Percentiles rank a stretch among this genome's conserved stretches.
phyloP scores from a whole-genome alignment of 495 filamentous ascomycete species.

The Talaromyces stipitatus region DNA sequence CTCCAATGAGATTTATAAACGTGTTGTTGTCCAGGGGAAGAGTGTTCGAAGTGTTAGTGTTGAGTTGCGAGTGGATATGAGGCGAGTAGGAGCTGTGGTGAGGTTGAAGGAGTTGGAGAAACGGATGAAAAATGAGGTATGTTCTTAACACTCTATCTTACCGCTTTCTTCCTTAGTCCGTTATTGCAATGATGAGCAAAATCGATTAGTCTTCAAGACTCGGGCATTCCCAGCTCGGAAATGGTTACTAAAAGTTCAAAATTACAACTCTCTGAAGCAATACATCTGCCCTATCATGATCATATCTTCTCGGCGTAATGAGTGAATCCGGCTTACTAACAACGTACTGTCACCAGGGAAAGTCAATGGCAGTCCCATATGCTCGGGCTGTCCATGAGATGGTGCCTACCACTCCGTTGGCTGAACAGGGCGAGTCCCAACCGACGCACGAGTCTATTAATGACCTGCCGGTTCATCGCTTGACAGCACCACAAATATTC shows the following conservation, averaged over 20 bases:
- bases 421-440: constrained; percentile 15
- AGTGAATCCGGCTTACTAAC: constrained; percentile 8
- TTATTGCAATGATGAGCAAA: constrained; percentile 63
- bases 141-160: constrained; percentile 21
- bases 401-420: constrained; percentile 55
- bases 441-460: constrained; percentile 76
- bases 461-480: constrained; percentile 75
- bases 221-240: constrained; percentile 23
- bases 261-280: constrained; percentile 41
- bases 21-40: constrained; percentile 54
- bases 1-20: constrained; percentile 64
- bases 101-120: constrained; percentile 83
- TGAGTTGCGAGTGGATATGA: constrained; percentile 70
- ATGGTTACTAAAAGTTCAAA: constrained; percentile 53
- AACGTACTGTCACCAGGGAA: constrained; percentile 52
- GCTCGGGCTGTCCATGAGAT: constrained; percentile 67
- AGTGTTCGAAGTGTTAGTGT: constrained; percentile 74
- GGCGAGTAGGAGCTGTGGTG: constrained; percentile 81
- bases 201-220: constrained; percentile 99
- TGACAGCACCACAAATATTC: constrained; percentile 79
- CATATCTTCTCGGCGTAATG: background rate
- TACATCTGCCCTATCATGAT: background rate
- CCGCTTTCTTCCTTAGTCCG: constrained; percentile 19
- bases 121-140: constrained; percentile 64
- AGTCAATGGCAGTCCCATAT: constrained; percentile 70